Evolutionary conservation across 2,329 filamentous ascomycete genomes (phyloP), one percentile per base, ranked within the genome.

Genomic region (Cladorrhinum sp.): DNA sequence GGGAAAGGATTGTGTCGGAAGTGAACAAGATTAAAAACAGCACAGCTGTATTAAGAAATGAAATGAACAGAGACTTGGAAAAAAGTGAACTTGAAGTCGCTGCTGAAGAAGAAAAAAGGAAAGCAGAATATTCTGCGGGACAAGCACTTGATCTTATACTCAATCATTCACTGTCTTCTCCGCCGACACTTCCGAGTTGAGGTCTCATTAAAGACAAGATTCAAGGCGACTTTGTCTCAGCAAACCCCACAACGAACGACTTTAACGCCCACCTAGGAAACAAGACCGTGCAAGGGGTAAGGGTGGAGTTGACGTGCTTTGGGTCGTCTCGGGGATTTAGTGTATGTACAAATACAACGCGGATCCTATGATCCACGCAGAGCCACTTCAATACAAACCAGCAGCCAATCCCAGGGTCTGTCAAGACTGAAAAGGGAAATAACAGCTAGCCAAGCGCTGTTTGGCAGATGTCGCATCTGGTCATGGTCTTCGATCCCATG

Each of bases 401-500:
- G 26, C 6, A 14, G 1, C 8, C 52, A 20, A 36, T 51, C 10
- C 48, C 48, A 42, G 7, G 42, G 30, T 26, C 36, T 42, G 9
- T 18, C 26, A 24, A 36, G 48, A 26, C 48, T 20, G 46, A 46
- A 23, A 49, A 20, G 42, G 26, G 52, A 59, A 36, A 52, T 20
- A 33, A 55, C 57, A 23, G 58, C n/a, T 21, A 46, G 8, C 56
- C 57, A 62, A 65, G 55, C 33, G 49, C 12, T 56, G 61, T 62
- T 57, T 66, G 57, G 53, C 55, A 12, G 36, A 16, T 58, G 65
- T 65, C 65, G 61, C 64, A 66, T 55, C 60, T 64, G 24, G 56
- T 59, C 23, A 14, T 21, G 46, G 18, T 59, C 16, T 33, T 57
- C 16, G 48, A 21, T 55, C 30, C 49, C 24, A 36, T 51, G 48